Conservation (phyloP, 2,329 filamentous ascomycete species). For the Aspergillus quadrilineatus region DNA sequence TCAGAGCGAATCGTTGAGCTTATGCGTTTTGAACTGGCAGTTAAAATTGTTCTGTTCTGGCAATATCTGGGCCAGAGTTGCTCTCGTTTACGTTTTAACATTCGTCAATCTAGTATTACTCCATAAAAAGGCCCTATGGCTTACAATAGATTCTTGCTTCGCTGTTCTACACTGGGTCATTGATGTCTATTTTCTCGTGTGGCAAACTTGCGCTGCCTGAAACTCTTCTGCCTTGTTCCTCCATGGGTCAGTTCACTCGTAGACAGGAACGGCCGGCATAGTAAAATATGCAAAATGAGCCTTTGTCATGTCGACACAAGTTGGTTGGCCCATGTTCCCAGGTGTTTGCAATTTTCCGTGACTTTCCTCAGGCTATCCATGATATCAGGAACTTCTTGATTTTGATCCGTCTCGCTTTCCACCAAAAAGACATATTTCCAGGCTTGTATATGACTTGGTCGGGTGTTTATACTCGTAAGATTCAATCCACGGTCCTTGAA, state of each 20-base stretch:
- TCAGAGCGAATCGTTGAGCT: slow-evolving; percentile 18
- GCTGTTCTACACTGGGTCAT: background rate
- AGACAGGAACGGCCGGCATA: background rate
- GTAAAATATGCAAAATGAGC: background rate
- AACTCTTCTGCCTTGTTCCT: background rate
- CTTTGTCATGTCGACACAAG: slow-evolving; percentile 15
- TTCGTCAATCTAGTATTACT: slow-evolving; percentile 6
- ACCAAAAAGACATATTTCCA: slow-evolving; percentile 97
- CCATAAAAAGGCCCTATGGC: background rate
- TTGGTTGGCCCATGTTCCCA: slow-evolving; percentile 44
- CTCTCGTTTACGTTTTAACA: slow-evolving; percentile 16
- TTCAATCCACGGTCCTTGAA: slow-evolving; percentile 75
- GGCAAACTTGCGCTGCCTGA: no score
- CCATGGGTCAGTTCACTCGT: background rate
- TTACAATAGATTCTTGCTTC: background rate
- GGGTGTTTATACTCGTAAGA: slow-evolving; percentile 84
- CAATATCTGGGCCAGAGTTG: slow-evolving; percentile 13
- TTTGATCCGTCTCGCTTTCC: slow-evolving; percentile 63
- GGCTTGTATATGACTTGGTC: slow-evolving; percentile 70
- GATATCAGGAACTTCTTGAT: slow-evolving; percentile 31
- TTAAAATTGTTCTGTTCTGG: slow-evolving; percentile 21
- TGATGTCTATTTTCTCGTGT: background rate
- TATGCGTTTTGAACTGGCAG: slow-evolving; percentile 20
- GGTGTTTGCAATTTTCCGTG: slow-evolving; percentile 40
- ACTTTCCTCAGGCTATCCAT: slow-evolving; percentile 35